Conservation (phyloP, 352 stramenopile genomes). For the Pythium folliculosum region DNA sequence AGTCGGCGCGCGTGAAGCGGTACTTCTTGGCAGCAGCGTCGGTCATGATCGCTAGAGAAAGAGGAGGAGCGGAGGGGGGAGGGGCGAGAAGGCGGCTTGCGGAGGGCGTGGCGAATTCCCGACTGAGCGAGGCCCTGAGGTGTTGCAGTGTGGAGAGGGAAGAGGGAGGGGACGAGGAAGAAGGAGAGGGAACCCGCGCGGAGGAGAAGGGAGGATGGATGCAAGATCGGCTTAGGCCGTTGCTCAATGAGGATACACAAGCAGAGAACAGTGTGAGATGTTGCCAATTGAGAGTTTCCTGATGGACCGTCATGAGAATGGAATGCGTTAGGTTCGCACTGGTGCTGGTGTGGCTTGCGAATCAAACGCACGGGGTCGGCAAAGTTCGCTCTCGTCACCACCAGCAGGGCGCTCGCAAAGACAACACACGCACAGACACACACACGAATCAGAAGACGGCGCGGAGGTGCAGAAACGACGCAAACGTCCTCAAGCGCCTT, state of each 20-base stretch:
- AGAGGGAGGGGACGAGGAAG: slow-evolving; percentile 3
- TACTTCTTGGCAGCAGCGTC: slow-evolving; percentile 52
- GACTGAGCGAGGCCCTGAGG: slow-evolving; percentile 17
- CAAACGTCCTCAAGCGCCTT: slow-evolving; percentile 16
- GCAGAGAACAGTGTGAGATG: neutral
- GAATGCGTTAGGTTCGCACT: slow-evolving; percentile 1
- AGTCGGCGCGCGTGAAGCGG: slow-evolving; percentile 71
- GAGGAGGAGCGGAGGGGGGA: neutral
- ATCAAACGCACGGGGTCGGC: neutral
- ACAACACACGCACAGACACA: too few relatives aligned
- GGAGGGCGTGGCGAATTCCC: slow-evolving; percentile 24
- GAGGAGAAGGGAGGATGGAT: slow-evolving; percentile 12
- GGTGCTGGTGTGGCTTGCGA: too few relatives aligned
- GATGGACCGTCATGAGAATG: slow-evolving; percentile 1
- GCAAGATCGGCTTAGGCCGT: slow-evolving; percentile 8
- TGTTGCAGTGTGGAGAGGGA: neutral
- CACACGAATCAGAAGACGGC: slow-evolving; percentile 21
- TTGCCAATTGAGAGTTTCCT: slow-evolving; percentile 4
- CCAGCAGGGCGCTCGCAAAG: too few relatives aligned
- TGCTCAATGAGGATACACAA: slow-evolving; percentile 6
- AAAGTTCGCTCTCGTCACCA: slow-evolving; percentile 13
- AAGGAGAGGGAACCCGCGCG: neutral
- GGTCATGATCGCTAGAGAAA: neutral
- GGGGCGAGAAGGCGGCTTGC: slow-evolving; percentile 1
- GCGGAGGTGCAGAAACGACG: slow-evolving; percentile 15